These are phyloP conservation scores for Endothia cerciana DNA, from an alignment of 2,329 filamentous ascomycete species.

Conservation along the genomic window DNA sequence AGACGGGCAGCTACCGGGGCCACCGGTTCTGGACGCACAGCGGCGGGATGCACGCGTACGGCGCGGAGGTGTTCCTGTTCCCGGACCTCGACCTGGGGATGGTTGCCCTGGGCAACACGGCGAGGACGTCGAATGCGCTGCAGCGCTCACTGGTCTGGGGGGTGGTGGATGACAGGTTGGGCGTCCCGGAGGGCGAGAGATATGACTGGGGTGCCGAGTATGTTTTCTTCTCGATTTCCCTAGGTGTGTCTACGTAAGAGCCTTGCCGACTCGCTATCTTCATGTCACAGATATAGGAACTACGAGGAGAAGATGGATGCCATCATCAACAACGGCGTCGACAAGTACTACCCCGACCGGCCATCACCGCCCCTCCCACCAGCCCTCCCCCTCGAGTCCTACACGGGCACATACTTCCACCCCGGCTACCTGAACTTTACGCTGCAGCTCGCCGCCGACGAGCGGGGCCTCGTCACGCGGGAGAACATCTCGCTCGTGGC, in stretches of 20 bases:
- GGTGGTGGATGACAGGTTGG: conserved; percentile 46
- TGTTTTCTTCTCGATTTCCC: conserved; percentile 25
- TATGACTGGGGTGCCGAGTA: conserved; percentile 43
- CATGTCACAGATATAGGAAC: conserved; percentile 32
- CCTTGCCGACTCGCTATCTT: conserved; percentile 22
- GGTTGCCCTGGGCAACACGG: conserved; percentile 50
- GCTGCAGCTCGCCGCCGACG: conserved; percentile 29
- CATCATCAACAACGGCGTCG: conserved; percentile 38
- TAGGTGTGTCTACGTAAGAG: background rate
- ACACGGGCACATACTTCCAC: conserved; percentile 49
- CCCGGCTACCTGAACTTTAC: conserved; percentile 45
- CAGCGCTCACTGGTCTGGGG: conserved; percentile 42
- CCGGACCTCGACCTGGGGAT: conserved; percentile 48
- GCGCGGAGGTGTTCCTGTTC: conserved; percentile 48
- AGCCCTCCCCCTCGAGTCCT: conserved; percentile 40
- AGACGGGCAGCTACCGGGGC: conserved; percentile 44
- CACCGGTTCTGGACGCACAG: conserved; percentile 47
- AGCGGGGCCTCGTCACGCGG: background rate
- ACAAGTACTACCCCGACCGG: conserved; percentile 43
- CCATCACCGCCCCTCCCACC: conserved; percentile 41
- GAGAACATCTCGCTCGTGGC: conserved; percentile 32
- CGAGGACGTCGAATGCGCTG: conserved; percentile 41
- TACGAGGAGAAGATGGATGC: conserved; percentile 29
- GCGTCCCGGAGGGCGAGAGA: conserved; percentile 39
- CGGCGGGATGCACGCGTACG: conserved; percentile 50